These are phyloP conservation scores for Pyrus communis DNA, from an alignment of 306 rosid genomes.

Conservation along the genomic window DNA sequence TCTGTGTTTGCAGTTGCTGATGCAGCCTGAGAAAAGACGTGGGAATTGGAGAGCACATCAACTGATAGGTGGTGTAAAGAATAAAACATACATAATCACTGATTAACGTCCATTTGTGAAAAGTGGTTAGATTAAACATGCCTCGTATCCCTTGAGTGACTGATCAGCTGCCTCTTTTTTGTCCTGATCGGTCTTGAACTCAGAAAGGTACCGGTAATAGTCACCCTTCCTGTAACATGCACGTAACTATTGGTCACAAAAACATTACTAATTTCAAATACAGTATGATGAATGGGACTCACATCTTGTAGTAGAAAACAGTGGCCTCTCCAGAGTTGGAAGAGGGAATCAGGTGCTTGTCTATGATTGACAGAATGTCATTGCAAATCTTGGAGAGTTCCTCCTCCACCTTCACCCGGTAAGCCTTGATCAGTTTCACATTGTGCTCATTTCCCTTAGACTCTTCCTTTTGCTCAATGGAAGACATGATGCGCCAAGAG, in stretches of 20 bases:
- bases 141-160: conserved; percentile 61
- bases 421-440: conserved; percentile 75
- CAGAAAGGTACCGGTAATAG: conserved; percentile 44
- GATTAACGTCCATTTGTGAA: conserved; percentile 9
- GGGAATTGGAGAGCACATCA: conserved; percentile 17
- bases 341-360: conserved; percentile 75
- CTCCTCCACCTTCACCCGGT: conserved; percentile 93
- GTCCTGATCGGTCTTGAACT: conserved; percentile 48
- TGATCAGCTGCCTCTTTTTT: conserved; percentile 50
- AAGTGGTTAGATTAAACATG: conserved; percentile 20
- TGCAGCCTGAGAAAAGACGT: conserved; percentile 52
- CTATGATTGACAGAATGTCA: conserved; percentile 80
- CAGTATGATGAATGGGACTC: conserved; percentile 22
- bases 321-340: conserved; percentile 83
- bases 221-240: conserved; percentile 44
- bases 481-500: conserved; percentile 98
- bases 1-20: conserved; percentile 81
- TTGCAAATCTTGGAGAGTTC: conserved; percentile 83
- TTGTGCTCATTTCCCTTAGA: conserved; percentile 84
- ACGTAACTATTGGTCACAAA: neutral
- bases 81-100: neutral
- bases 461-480: conserved; percentile 98
- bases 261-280: neutral
- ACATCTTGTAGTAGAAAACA: conserved; percentile 96
- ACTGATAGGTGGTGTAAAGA: neutral